Base-by-base conservation (phyloP, 2,329 filamentous ascomycete species). In the Colletotrichum gloeosporioides region DNA sequence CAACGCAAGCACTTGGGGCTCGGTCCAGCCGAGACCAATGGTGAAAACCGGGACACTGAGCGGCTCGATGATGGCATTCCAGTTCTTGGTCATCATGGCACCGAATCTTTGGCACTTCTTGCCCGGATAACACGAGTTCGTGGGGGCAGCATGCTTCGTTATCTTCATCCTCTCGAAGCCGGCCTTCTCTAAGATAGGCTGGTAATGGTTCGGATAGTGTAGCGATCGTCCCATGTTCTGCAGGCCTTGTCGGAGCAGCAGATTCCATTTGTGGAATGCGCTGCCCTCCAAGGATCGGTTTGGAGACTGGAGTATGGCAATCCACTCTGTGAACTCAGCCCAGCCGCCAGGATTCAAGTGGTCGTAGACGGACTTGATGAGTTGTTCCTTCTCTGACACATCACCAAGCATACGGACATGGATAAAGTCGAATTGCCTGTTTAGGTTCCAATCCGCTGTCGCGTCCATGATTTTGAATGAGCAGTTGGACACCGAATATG, bases 1-100 rank as follows among this genome's bases (percentile, higher is more conserved):
- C 57, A 85, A 84, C 8, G 81, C 80, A 49, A 83, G 79, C 0
- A 85, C 82, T 62, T 85, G 80, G 8, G 82, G 78, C 13, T 78
- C 61, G 1, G 78, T 78, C 86, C 86, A 87, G 1, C 84, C 83
- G 31, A 85, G 76, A 0, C 78, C 81, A 32, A 82, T 82, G 1
- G 86, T 87, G 65, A 86, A 86, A 1, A 87, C 77, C 1, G 82
- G 83, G 68, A 86, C 80, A 32, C 81, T 85, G 18, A 86, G 79
- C 5, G 74, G 74, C 39, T 76, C 74, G 12, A 76, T 66, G 59
- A 76, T 80, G n/a, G 79, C 69, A n/a, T 79, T 76, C 75, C 80
- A 80, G 62, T 83, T 83, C 8, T 63, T 68, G 5, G 72, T 74
- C 80, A 83, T 82, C 79, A 83, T 79, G 8, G 74, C 69, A 31